Evolutionary conservation across 805 yeast species (phyloP).

Genomic region (Debaryomyces castellii): DNA sequence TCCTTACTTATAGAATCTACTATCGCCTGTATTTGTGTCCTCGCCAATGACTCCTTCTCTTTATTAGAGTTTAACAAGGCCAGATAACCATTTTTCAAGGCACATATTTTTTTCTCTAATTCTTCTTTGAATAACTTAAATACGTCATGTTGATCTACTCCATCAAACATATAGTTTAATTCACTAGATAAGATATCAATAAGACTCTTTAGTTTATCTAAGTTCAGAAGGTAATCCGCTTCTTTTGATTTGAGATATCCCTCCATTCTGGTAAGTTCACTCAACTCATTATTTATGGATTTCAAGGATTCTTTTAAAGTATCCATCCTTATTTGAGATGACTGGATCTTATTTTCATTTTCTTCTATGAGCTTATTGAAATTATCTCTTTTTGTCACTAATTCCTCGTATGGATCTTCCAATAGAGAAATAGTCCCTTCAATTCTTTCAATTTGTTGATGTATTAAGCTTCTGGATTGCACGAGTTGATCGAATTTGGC

Average conservation of each 20-base stretch:
- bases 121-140: slow-evolving; percentile 1
- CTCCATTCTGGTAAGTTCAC: slow-evolving; percentile 42
- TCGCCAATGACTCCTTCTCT: slow-evolving; percentile 7
- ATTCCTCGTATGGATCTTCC: slow-evolving; percentile 36
- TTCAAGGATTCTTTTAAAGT: slow-evolving; percentile 13
- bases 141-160: not conserved
- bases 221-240: slow-evolving; percentile 22
- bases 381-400: slow-evolving; percentile 27
- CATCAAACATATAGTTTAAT: slow-evolving; percentile 1
- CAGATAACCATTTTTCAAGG: slow-evolving; percentile 2
- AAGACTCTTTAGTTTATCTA: slow-evolving; percentile 18
- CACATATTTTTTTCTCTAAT: slow-evolving; percentile 5
- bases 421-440: slow-evolving; percentile 45
- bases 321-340: slow-evolving; percentile 13
- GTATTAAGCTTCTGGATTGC: slow-evolving; percentile 44
- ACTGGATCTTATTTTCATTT: slow-evolving; percentile 14
- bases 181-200: not conserved
- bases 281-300: slow-evolving; percentile 5
- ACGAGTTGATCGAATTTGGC: slow-evolving; percentile 60
- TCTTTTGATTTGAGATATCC: slow-evolving; percentile 56
- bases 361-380: slow-evolving; percentile 21
- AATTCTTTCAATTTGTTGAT: slow-evolving; percentile 54
- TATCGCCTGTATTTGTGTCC: slow-evolving; percentile 13
- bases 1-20: slow-evolving; percentile 35
- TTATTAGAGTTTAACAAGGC: slow-evolving; percentile 8